These are phyloP conservation scores for Sistotremastrum niveocremeum DNA, from an alignment of 768 basidiomycete species.

Conservation along the genomic window DNA sequence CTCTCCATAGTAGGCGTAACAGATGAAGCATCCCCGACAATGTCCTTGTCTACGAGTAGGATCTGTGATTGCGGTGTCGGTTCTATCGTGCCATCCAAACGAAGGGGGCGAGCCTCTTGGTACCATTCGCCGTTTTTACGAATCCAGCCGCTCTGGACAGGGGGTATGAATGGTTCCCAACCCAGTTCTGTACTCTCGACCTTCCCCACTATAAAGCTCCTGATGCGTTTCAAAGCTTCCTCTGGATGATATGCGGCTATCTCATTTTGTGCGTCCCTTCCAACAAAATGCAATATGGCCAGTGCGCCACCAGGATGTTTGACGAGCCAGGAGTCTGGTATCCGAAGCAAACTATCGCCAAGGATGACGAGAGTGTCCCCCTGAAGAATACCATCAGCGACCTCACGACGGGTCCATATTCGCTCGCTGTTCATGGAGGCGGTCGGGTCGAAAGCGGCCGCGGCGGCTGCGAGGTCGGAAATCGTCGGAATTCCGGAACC, in stretches of 20 bases:
- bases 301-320: constrained; percentile 85
- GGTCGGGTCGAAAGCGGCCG: neutral
- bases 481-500: neutral
- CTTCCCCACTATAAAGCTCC: constrained; percentile 53
- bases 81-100: constrained; percentile 19
- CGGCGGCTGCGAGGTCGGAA: neutral
- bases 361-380: constrained; percentile 72
- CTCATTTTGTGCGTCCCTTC: constrained; percentile 89
- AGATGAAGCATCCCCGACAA: constrained; percentile 11
- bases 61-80: constrained; percentile 32
- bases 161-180: constrained; percentile 77
- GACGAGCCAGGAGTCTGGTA: constrained; percentile 65
- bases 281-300: constrained; percentile 87
- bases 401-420: constrained; percentile 35
- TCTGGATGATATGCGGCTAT: constrained; percentile 82
- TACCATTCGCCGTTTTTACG: constrained; percentile 46
- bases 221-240: constrained; percentile 36
- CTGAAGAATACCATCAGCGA: constrained; percentile 57
- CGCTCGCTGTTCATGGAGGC: neutral
- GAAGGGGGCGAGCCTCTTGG: constrained; percentile 41
- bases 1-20: constrained; percentile 28
- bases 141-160: constrained; percentile 76
- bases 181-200: constrained; percentile 37
- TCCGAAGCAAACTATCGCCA: constrained; percentile 44
- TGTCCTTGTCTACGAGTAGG: constrained; percentile 39